Percentiles rank a stretch among this genome's conserved stretches.
These are phyloP conservation scores for Nicotiana paniculata DNA, from an alignment of 257 asterid species.

Conservation along the genomic window DNA sequence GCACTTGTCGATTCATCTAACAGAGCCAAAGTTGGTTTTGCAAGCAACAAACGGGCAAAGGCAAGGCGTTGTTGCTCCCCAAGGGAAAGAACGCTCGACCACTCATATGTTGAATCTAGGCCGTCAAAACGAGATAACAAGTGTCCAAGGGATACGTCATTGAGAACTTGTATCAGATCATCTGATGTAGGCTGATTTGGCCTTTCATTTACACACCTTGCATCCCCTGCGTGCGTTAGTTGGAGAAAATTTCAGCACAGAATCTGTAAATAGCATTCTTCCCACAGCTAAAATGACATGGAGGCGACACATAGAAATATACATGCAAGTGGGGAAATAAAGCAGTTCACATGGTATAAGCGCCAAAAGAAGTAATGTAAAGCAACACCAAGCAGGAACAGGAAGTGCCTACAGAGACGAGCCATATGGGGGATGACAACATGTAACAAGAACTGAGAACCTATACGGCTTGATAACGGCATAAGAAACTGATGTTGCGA, in stretches of 20 bases:
- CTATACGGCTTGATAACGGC: not conserved
- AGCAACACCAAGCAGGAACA: not conserved
- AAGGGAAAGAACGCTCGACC: slow-evolving; percentile 84
- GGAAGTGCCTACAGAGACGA: not conserved
- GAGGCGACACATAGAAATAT: not conserved
- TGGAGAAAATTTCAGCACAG: slow-evolving; percentile 2
- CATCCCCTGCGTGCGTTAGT: slow-evolving; percentile 6
- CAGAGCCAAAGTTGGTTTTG: slow-evolving; percentile 57
- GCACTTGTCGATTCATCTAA: slow-evolving; percentile 90
- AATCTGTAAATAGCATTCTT: not conserved
- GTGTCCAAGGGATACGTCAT: slow-evolving; percentile 58
- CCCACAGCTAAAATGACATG: not conserved
- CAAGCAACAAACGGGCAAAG: slow-evolving; percentile 69
- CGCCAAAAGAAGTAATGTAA: not conserved
- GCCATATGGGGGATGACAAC: not conserved
- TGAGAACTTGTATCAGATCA: slow-evolving; percentile 50
- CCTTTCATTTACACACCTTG: slow-evolving; percentile 20
- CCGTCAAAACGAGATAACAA: slow-evolving; percentile 46
- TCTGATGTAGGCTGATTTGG: slow-evolving; percentile 52
- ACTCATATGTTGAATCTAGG: slow-evolving; percentile 56
- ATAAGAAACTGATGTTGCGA: slow-evolving; percentile 23
- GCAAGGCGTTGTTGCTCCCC: slow-evolving; percentile 93
- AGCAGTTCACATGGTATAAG: not conserved
- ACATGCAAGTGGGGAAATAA: not conserved
- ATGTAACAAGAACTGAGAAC: not conserved